Conservation (phyloP, 2,329 filamentous ascomycete species). For the Kalaharituber pfeilii region DNA sequence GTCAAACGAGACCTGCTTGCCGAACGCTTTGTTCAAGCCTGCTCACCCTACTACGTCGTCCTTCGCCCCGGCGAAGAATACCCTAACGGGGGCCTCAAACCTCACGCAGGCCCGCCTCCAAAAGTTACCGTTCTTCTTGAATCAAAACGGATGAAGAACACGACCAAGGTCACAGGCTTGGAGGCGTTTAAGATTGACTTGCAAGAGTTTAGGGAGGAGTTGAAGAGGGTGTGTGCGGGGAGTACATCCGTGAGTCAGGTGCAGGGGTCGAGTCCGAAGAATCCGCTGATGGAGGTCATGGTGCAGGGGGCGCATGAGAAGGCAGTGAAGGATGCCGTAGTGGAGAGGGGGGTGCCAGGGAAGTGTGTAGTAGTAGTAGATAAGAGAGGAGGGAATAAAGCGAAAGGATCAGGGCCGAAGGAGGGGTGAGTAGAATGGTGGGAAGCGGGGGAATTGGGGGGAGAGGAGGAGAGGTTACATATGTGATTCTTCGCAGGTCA, state of each 20-base stretch:
- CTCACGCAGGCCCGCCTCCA: conserved; percentile 42
- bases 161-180: conserved; percentile 44
- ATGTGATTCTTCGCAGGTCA: no score
- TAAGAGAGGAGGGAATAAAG: conserved; percentile 51
- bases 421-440: background rate
- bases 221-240: conserved; percentile 51
- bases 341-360: conserved; percentile 39
- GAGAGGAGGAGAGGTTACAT: background rate
- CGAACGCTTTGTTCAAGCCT: conserved; percentile 39
- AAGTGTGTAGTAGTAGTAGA: conserved; percentile 48
- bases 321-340: conserved; percentile 41
- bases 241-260: conserved; percentile 46
- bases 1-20: conserved; percentile 44
- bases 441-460: background rate
- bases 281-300: conserved; percentile 48
- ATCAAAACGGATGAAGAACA: conserved; percentile 47
- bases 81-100: conserved; percentile 34
- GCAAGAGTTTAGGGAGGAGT: conserved; percentile 43
- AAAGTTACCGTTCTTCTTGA: conserved; percentile 44
- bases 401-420: conserved; percentile 19
- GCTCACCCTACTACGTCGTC: conserved; percentile 35
- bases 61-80: conserved; percentile 32
- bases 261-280: conserved; percentile 41
- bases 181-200: conserved; percentile 46
- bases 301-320: conserved; percentile 50